These are phyloP conservation scores for Lathyrus oleraceus DNA, from an alignment of 306 rosid genomes.

Conservation along the genomic window DNA sequence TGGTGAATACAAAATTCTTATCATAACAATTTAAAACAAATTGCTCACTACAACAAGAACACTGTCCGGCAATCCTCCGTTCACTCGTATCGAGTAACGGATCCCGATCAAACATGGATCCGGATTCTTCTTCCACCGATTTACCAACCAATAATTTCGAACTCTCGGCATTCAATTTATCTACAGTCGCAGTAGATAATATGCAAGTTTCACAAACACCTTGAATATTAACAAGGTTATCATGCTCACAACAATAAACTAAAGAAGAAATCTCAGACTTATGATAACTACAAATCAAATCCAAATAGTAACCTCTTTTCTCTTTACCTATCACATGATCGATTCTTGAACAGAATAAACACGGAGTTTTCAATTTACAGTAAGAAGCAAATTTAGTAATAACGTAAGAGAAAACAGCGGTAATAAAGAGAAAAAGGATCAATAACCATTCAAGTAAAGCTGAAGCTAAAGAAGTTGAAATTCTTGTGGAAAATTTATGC, in stretches of 20 bases:
- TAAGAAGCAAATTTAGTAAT: constrained; percentile 68
- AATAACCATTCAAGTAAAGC: constrained; percentile 89
- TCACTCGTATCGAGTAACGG: constrained; percentile 47
- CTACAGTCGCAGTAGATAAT: constrained; percentile 61
- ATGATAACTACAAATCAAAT: constrained; percentile 71
- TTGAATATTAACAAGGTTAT: constrained; percentile 75
- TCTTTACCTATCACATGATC: constrained; percentile 79
- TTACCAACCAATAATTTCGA: constrained; percentile 63
- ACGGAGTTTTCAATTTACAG: constrained; percentile 69
- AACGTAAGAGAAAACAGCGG: constrained; percentile 63
- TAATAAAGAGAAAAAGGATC: constrained; percentile 60
- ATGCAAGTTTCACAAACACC: constrained; percentile 77
- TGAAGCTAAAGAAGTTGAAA: constrained; percentile 48
- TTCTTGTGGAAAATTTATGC: constrained; percentile 29
- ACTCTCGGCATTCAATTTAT: constrained; percentile 61
- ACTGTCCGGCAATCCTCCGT: constrained; percentile 27
- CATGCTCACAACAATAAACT: constrained; percentile 65
- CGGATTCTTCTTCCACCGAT: constrained; percentile 50
- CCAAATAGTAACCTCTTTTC: constrained; percentile 60
- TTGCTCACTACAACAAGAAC: constrained; percentile 71
- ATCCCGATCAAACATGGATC: constrained; percentile 46
- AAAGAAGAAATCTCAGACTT: constrained; percentile 74
- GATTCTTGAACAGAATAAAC: constrained; percentile 87
- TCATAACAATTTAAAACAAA: constrained; percentile 37
- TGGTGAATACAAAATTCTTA: constrained; percentile 43